Conservation (phyloP, 2,329 filamentous ascomycete genomes). For the Penicillium freii region DNA sequence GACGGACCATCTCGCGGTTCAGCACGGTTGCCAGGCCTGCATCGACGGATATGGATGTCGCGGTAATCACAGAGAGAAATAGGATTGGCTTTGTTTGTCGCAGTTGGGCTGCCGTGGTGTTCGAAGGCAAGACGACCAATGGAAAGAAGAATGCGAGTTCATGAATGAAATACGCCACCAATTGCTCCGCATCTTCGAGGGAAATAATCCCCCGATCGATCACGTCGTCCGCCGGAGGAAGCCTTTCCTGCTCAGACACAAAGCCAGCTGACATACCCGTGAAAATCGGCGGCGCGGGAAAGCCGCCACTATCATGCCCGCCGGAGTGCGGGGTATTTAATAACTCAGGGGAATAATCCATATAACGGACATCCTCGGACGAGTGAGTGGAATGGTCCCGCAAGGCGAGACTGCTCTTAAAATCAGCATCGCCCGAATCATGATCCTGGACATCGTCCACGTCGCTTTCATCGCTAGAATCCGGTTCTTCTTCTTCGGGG, state of each 20-base stretch:
- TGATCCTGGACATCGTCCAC: conserved; percentile 9
- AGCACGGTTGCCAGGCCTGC: conserved; percentile 43
- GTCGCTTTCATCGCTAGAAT: conserved; percentile 28
- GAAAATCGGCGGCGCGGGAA: conserved; percentile 22
- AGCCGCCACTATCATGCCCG: conserved; percentile 19
- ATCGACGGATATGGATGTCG: conserved; percentile 59
- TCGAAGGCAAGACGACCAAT: conserved; percentile 29
- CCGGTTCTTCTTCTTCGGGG: conserved; percentile 28
- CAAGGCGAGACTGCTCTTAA: conserved; percentile 15
- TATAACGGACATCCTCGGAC: conserved; percentile 20
- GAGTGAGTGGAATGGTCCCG: conserved; percentile 24
- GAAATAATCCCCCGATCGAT: conserved; percentile 35
- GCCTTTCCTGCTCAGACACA: conserved; percentile 15
- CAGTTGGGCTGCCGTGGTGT: conserved; percentile 32
- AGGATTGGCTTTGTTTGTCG: conserved; percentile 57
- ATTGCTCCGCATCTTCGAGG: conserved; percentile 31
- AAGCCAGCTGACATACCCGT: conserved; percentile 18
- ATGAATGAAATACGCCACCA: conserved; percentile 34
- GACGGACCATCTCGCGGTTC: conserved; percentile 50
- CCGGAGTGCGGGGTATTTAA: conserved; percentile 16
- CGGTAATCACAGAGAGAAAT: conserved; percentile 69
- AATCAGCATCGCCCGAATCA: conserved; percentile 20
- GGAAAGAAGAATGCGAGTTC: conserved; percentile 33
- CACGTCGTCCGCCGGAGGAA: conserved; percentile 25
- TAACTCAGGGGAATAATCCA: conserved; percentile 29